Conservation (phyloP, 345 rosid species). For the Eucalyptus pauciflora region DNA sequence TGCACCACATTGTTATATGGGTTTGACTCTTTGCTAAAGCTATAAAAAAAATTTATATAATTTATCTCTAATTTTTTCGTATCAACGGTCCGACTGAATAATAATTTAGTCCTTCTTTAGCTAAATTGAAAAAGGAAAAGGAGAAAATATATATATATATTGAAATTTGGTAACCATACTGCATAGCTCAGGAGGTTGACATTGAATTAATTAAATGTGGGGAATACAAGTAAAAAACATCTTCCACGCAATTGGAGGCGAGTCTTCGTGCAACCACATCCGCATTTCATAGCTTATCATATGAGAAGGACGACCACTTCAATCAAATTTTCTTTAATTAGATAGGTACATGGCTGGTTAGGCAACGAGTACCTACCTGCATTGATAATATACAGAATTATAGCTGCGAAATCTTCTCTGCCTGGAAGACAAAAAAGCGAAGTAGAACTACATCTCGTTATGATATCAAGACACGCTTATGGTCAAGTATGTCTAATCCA, state of each 20-base stretch:
- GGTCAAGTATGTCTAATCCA: not conserved
- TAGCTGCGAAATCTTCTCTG: not conserved
- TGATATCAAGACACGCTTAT: not conserved
- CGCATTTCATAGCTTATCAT: not conserved
- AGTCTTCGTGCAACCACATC: not conserved
- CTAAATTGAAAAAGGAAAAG: not conserved
- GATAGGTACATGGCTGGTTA: not conserved
- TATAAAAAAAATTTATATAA: not conserved
- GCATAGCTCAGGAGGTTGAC: not conserved
- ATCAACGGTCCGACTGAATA: rapidly evolving
- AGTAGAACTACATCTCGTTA: not conserved
- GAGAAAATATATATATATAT: not conserved
- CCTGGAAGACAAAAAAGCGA: no score
- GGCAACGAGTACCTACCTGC: not conserved
- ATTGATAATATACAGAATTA: not conserved
- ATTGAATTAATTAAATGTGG: not conserved
- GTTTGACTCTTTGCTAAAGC: not conserved
- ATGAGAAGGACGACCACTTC: not conserved
- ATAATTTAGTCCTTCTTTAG: not conserved
- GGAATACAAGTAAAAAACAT: not conserved
- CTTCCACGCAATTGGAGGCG: not conserved
- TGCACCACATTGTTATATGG: not conserved
- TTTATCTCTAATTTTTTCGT: not conserved
- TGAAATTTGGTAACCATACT: not conserved
- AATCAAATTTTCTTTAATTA: not conserved